These are phyloP conservation scores for Orychophragmus violaceus DNA, from an alignment of 345 rosid genomes.

Conservation along the genomic window DNA sequence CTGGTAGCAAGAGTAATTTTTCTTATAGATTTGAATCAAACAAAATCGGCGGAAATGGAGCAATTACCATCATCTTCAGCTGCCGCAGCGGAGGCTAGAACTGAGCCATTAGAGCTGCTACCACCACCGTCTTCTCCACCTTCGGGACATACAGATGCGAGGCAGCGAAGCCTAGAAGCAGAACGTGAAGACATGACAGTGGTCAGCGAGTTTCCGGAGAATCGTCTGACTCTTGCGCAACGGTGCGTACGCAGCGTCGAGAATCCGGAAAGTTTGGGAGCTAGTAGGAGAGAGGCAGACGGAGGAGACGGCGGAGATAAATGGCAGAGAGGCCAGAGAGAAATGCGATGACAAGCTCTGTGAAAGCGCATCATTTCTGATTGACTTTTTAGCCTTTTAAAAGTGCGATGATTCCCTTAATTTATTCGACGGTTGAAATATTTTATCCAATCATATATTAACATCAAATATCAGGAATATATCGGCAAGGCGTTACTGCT, in stretches of 20 bases:
- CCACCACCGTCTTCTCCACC: constrained; percentile 44
- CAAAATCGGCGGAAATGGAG: not conserved
- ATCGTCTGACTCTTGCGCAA: constrained; percentile 22
- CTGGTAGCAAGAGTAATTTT: not conserved
- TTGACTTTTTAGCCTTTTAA: constrained; percentile 2
- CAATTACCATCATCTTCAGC: constrained; percentile 52
- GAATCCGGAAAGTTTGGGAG: constrained; percentile 24
- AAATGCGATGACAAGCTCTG: constrained; percentile 45
- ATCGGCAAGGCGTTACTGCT: not conserved
- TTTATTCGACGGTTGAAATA: constrained; percentile 13
- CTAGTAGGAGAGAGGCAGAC: constrained; percentile 13
- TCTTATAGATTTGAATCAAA: not conserved
- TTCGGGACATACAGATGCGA: constrained; percentile 39
- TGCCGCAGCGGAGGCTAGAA: constrained; percentile 28
- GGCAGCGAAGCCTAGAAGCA: constrained; percentile 38
- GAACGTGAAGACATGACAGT: constrained; percentile 37
- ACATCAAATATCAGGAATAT: not conserved
- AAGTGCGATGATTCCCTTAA: not conserved
- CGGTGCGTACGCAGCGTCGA: constrained; percentile 23
- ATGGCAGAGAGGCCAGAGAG: constrained; percentile 33
- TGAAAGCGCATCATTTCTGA: constrained; percentile 39
- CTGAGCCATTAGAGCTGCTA: constrained; percentile 30
- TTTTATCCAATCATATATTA: not conserved
- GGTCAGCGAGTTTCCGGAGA: constrained; percentile 17
- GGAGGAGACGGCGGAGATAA: constrained; percentile 22